Conservation (phyloP, 495 filamentous ascomycete species). For the Talaromyces adpressus region DNA sequence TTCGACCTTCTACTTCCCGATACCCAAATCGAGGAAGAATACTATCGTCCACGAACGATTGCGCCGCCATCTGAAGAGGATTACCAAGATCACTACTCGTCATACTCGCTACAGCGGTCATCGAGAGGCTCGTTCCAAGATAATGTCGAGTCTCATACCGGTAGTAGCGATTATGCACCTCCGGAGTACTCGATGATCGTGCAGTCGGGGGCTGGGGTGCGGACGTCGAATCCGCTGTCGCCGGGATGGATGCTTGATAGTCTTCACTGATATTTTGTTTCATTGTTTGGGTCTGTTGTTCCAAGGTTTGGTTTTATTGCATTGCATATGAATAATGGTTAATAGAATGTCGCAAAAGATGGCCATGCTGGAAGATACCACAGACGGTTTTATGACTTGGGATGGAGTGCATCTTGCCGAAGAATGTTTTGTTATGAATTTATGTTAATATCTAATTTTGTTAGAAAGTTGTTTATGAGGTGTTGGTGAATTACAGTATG, state of each 20-base stretch:
- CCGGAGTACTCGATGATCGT: not conserved
- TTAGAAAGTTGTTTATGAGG: no score
- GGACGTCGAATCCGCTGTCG: not conserved
- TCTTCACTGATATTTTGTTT: not conserved
- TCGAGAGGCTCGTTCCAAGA: not conserved
- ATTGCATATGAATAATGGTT: not conserved
- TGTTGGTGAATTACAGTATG: no score
- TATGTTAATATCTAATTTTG: not conserved
- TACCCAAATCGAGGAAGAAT: slow-evolving; percentile 29
- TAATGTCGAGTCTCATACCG: not conserved
- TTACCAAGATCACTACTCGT: not conserved
- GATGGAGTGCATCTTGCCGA: not conserved
- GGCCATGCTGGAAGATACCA: not conserved
- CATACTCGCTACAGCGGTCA: not conserved
- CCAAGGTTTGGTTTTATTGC: not conserved
- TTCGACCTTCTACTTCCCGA: slow-evolving; percentile 23
- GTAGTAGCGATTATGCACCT: not conserved
- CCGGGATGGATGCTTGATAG: not conserved
- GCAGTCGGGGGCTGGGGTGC: not conserved
- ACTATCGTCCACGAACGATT: slow-evolving; percentile 31
- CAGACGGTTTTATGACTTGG: not conserved
- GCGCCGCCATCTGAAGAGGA: slow-evolving; percentile 10
- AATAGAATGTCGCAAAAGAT: not conserved
- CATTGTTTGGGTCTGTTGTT: not conserved
- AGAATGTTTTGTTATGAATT: not conserved